Evolutionary conservation across 2,329 filamentous ascomycete genomes (phyloP).

Genomic region (Zymoseptoria crescenta): DNA sequence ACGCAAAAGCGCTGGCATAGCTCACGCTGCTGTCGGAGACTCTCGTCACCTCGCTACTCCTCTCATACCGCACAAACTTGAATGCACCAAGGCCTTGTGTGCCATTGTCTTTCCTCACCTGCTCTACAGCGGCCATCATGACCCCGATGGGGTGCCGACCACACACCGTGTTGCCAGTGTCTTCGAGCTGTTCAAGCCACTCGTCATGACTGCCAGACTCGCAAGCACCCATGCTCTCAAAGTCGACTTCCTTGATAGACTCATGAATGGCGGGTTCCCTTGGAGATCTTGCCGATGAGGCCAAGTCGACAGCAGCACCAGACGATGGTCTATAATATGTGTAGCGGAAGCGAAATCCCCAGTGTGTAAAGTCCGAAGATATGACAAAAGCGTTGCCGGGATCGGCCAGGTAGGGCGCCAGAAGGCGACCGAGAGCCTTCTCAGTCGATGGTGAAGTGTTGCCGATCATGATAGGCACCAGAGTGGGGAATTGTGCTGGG

Average conservation of each 20-base stretch:
- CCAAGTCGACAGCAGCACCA: slow-evolving; percentile 36
- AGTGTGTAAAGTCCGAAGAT: slow-evolving; percentile 95
- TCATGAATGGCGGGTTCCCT: slow-evolving; percentile 61
- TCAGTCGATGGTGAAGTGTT: slow-evolving; percentile 61
- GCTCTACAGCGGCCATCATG: slow-evolving; percentile 78
- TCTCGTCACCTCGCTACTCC: slow-evolving; percentile 65
- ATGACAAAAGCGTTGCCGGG: slow-evolving; percentile 74
- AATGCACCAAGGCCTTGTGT: slow-evolving; percentile 42
- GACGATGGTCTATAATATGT: slow-evolving; percentile 60
- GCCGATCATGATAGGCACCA: slow-evolving; percentile 83
- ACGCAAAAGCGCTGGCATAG: slow-evolving; percentile 86
- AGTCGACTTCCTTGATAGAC: slow-evolving; percentile 73
- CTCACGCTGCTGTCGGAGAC: slow-evolving; percentile 78
- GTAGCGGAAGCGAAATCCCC: slow-evolving; percentile 79
- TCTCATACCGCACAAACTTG: slow-evolving; percentile 76
- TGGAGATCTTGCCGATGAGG: slow-evolving; percentile 37
- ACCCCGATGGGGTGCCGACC: slow-evolving; percentile 92
- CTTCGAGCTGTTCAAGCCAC: slow-evolving; percentile 61
- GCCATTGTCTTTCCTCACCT: slow-evolving; percentile 34
- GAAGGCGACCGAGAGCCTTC: slow-evolving; percentile 56
- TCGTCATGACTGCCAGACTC: slow-evolving; percentile 62
- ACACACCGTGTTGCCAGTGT: slow-evolving; percentile 86
- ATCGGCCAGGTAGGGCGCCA: slow-evolving; percentile 71
- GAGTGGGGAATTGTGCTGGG: slow-evolving; percentile 55
- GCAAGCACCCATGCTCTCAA: slow-evolving; percentile 75